Evolutionary conservation across 805 yeast species (phyloP), one percentile per base, ranked within the genome.

Genomic region (Candida alai): DNA sequence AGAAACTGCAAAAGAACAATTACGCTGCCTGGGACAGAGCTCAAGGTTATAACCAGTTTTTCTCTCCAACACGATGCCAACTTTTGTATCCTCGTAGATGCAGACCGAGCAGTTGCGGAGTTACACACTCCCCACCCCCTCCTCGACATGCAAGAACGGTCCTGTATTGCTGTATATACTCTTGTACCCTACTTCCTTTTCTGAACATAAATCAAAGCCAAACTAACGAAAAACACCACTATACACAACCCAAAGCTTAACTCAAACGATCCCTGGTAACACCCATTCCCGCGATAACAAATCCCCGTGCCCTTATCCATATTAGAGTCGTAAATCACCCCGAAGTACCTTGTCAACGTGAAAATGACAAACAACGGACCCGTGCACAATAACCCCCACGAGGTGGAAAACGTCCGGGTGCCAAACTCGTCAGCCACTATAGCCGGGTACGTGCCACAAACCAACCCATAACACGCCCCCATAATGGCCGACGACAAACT

Each of bases 391-490:
- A 83, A 58, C 0, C 90, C 87, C 90, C 93, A 84, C 1, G 80
- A 68, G 0, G 89, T 80, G 15, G 87, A 77, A 52, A 81, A 84
- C 0, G 77, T 71, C 5, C 59, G 65, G 0, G 84, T 71, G 2
- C 89, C 89, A 58, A 81, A 82, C 10, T 67, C 61, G 42, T 84
- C 94, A 0, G 88, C 88, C 19, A 82, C 68, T 2, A 81, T 68
- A 1, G 89, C 82, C 3, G 94, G 94, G 51, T 78, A 79, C 0
- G 81, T 74, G 0, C 90, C 90, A 58, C 79, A 82, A 3, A 76
- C 56, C 18, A 82, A 64, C 0, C 94, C 94, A 57, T 80, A 84
- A 14, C 84, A 71, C 20, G 68, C 61, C 0, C 93, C 93, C 35
- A 76, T 66, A 4, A 78, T 48, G 3, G 69, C 58, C 0, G 88